Evolutionary conservation across 306 rosid species (phyloP), one percentile per base, ranked within the genome.

Genomic region (Elaeagnus macrophylla): DNA sequence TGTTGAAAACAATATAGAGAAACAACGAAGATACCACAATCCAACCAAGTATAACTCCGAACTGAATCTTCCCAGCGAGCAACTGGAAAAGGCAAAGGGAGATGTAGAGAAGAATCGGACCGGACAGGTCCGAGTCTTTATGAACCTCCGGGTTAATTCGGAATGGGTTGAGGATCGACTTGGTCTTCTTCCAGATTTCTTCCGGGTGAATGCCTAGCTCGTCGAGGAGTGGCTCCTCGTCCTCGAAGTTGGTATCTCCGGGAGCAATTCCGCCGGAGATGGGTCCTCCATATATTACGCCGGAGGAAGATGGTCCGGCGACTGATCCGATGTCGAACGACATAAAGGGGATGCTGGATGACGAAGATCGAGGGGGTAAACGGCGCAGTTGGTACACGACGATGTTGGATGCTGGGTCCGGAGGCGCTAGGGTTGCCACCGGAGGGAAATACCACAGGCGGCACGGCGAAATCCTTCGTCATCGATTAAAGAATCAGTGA

Each of bases 181-280:
- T 83, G 49, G 88, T 73, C 65, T 93, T 93, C 61, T 78, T 66
- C 95, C 95, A 93, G 79, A 93, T 93, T 77, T 84, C 96, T 16
- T 87, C 95, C 0, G 95, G 96, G 70, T 93, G 99, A 68, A 93
- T 93, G 16, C 99, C 96, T 39, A 93, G 95, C 69, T 93, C 95
- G 60, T 93, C 94, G 18, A 93, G 96, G 35, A 93, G 89, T 12
- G 99, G 94, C 20, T 87, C 99, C 67, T 93, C 99, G 20, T 87
- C 95, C 13, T 93, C 99, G 65, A 93, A 93, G 57, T 60, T 75
- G 12, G 67, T 50, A 25, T 69, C 65, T 8, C 79, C 79, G 7
- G 62, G 71, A 12, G 11, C 68, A 14, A 76, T 75, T n/a, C 81
- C 79, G 6, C 72, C 75, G 46, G 72, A 70, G 38, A 67, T 64